Evolutionary conservation across 2,329 filamentous ascomycete species (phyloP).

Genomic region (Epichloe hybrida): DNA sequence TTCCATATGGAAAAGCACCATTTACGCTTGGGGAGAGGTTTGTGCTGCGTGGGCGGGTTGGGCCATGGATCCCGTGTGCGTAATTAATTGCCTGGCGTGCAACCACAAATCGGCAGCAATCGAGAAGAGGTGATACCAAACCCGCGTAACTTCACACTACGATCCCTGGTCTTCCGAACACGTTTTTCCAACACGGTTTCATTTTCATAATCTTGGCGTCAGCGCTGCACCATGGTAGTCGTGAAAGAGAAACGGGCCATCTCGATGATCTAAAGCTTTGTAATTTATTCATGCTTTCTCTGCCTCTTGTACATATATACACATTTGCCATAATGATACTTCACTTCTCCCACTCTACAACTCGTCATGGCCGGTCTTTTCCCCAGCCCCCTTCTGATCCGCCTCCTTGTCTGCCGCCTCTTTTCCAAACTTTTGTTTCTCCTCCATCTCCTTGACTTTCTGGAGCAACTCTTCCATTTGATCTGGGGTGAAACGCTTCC

Average conservation of each 20-base stretch:
- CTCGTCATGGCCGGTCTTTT: conserved; percentile 21
- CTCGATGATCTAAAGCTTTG: neutral
- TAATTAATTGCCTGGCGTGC: too few relatives aligned
- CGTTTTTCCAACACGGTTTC: too few relatives aligned
- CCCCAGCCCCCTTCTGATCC: conserved; percentile 5
- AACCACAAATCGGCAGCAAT: too few relatives aligned
- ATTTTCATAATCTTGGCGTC: too few relatives aligned
- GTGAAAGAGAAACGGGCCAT: too few relatives aligned
- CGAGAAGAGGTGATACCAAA: too few relatives aligned
- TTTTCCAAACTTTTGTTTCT: conserved; percentile 14
- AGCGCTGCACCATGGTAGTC: neutral
- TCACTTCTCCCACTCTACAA: conserved; percentile 13
- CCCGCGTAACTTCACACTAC: too few relatives aligned
- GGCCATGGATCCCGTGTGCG: too few relatives aligned
- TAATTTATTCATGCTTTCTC: conserved; percentile 3
- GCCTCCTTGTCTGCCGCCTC: conserved; percentile 11
- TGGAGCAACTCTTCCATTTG: conserved; percentile 31
- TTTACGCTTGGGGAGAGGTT: neutral
- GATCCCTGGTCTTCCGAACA: too few relatives aligned
- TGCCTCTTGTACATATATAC: conserved; percentile 1
- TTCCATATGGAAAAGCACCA: neutral
- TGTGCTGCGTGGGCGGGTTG: neutral
- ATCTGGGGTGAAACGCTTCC: conserved; percentile 21
- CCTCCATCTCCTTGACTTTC: conserved; percentile 20
- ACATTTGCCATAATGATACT: neutral